phyloP scores from a whole-genome alignment of 2,329 filamentous ascomycete genomes.

The Penicillium aurantiogriseum region DNA sequence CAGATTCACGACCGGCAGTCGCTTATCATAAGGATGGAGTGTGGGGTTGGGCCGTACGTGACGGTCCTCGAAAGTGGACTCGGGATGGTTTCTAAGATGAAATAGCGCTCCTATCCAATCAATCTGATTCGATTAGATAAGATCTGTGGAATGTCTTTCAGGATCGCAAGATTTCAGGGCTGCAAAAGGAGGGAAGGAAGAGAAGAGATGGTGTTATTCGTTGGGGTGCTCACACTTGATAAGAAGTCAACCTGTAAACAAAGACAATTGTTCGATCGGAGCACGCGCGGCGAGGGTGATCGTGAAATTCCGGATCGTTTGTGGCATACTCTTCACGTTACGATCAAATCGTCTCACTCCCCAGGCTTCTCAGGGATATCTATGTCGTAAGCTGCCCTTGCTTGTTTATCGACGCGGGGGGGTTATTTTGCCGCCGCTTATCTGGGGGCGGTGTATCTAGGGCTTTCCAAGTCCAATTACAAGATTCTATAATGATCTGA shows the following conservation, averaged over 20 bases:
- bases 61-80: neutral
- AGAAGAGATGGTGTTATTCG: neutral
- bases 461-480: neutral
- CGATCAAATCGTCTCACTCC: neutral
- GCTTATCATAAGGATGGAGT: neutral
- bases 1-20: neutral
- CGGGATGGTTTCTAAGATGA: neutral
- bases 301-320: neutral
- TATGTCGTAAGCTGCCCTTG: slow-evolving; percentile 21
- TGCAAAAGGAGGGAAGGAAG: neutral
- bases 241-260: slow-evolving; percentile 2
- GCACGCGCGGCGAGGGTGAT: neutral
- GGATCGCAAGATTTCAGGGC: neutral
- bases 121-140: neutral
- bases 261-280: neutral
- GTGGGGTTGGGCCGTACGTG: neutral
- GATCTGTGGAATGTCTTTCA: neutral
- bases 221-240: neutral
- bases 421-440: slow-evolving; percentile 32
- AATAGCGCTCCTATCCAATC: neutral
- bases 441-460: slow-evolving; percentile 14
- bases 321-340: neutral
- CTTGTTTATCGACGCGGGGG: slow-evolving; percentile 32
- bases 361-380: neutral
- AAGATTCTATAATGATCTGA: neutral